phyloP scores from a whole-genome alignment of 345 rosid genomes.

The Acer saccharum region DNA sequence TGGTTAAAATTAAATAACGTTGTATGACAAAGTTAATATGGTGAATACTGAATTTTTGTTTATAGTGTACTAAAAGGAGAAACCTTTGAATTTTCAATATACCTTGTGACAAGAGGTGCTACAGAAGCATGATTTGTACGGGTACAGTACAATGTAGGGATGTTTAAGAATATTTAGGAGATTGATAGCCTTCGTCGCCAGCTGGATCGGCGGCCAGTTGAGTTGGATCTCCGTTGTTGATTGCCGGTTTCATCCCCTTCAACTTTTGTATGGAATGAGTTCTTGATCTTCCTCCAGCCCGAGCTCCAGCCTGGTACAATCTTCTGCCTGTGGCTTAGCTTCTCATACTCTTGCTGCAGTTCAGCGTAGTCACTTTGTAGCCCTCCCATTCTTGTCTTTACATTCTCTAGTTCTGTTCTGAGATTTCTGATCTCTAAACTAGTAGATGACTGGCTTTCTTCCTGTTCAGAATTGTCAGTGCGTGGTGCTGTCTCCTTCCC shows the following conservation, averaged over 20 bases:
- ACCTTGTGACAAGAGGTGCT: slow-evolving; percentile 14
- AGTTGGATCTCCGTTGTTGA: slow-evolving; percentile 27
- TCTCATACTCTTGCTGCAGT: slow-evolving; percentile 63
- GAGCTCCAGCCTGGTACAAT: slow-evolving; percentile 37
- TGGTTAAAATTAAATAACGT: not conserved
- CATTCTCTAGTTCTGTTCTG: slow-evolving; percentile 59
- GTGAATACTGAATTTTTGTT: not conserved
- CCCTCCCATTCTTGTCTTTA: slow-evolving; percentile 60
- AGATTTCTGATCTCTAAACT: slow-evolving; percentile 50
- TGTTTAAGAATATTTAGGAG: slow-evolving; percentile 29
- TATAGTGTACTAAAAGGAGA: not conserved
- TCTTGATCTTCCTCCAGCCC: slow-evolving; percentile 59
- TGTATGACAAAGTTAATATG: not conserved
- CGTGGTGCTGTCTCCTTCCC: slow-evolving; percentile 47
- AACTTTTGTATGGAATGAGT: slow-evolving; percentile 42
- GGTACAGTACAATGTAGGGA: not conserved
- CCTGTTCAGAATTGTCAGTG: slow-evolving; percentile 44
- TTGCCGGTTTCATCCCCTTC: slow-evolving; percentile 44
- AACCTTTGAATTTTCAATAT: not conserved
- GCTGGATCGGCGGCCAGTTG: slow-evolving; percentile 26
- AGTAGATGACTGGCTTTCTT: slow-evolving; percentile 41
- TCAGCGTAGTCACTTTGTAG: slow-evolving; percentile 65
- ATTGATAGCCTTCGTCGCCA: slow-evolving; percentile 46
- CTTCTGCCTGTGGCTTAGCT: slow-evolving; percentile 51
- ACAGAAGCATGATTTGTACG: not conserved